These are phyloP conservation scores for Nannizzia gypsea DNA, from an alignment of 2,329 filamentous ascomycete species.

Conservation along the genomic window DNA sequence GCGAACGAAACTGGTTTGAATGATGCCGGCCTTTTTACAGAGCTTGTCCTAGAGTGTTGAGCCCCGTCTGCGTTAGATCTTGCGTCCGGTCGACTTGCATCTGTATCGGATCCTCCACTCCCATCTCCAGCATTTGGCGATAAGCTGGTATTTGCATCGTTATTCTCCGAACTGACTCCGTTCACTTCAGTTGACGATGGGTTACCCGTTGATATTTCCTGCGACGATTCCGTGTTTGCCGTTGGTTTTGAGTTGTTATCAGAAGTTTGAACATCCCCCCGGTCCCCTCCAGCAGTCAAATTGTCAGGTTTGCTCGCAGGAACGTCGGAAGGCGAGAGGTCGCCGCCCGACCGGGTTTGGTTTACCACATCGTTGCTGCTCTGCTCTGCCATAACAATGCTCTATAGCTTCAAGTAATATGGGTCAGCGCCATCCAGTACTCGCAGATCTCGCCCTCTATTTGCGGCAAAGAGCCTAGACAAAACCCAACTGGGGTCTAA, in stretches of 20 bases:
- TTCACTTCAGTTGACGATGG: slow-evolving; percentile 24
- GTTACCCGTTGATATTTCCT: slow-evolving; percentile 3
- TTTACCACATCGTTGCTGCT: slow-evolving; percentile 60
- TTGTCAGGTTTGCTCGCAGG: slow-evolving; percentile 49
- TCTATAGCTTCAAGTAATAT: slow-evolving; percentile 24
- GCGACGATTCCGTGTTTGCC: slow-evolving; percentile 4
- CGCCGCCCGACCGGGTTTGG: slow-evolving; percentile 56
- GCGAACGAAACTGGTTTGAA: slow-evolving; percentile 57
- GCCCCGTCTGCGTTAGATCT: slow-evolving; percentile 33
- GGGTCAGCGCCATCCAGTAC: slow-evolving; percentile 22
- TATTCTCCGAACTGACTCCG: slow-evolving; percentile 26
- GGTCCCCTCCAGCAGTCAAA: slow-evolving; percentile 41
- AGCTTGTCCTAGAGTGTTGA: slow-evolving; percentile 35
- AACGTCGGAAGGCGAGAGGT: slow-evolving; percentile 52
- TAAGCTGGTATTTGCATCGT: slow-evolving; percentile 29
- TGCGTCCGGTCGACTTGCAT: slow-evolving; percentile 46
- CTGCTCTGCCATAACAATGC: slow-evolving; percentile 63
- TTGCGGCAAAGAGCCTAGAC: not conserved
- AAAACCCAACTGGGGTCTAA: not conserved
- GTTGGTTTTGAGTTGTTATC: slow-evolving; percentile 18
- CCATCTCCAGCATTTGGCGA: slow-evolving; percentile 30
- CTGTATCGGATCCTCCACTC: slow-evolving; percentile 50
- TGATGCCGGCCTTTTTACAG: slow-evolving; percentile 49
- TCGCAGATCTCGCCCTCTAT: not conserved
- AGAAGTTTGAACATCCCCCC: slow-evolving; percentile 27